Conservation (phyloP, 192 early-diverging fungal species). For the Mortierella hygrophila region DNA sequence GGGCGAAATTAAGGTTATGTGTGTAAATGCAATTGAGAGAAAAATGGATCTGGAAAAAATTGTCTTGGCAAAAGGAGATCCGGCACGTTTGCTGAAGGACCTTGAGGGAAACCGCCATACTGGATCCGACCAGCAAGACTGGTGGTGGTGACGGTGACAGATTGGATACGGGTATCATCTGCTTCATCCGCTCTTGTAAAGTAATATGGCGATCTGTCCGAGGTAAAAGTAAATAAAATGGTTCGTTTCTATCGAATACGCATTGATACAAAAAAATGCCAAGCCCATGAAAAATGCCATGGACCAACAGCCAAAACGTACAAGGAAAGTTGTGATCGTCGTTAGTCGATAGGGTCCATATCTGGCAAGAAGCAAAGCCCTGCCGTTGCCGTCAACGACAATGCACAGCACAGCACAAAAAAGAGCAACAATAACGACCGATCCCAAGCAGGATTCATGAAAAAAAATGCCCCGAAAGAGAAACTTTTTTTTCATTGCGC, state of each 20-base stretch:
- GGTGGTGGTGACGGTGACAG: neutral
- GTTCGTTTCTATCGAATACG: constrained; percentile 72
- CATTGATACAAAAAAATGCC: neutral
- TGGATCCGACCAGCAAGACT: too few species aligned
- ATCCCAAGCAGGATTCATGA: too few species aligned
- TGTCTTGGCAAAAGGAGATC: neutral
- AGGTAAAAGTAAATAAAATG: constrained; percentile 99
- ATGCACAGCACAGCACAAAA: neutral
- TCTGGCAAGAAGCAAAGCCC: neutral
- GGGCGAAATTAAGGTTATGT: neutral
- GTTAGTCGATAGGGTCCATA: neutral
- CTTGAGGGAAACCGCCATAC: neutral
- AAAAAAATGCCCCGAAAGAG: too few species aligned
- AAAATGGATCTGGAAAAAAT: neutral
- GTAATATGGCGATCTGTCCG: constrained; percentile 92
- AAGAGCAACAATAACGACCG: constrained; percentile 5
- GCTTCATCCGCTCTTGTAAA: constrained; percentile 93
- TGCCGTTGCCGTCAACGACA: neutral
- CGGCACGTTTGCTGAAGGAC: neutral
- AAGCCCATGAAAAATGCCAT: neutral
- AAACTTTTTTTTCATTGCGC: neutral
- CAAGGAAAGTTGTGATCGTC: neutral
- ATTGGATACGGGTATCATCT: neutral
- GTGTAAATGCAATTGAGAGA: neutral
- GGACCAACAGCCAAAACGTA: neutral